Evolutionary conservation across 2,329 filamentous ascomycete species (phyloP).

Genomic region (Fusarium sacchari): DNA sequence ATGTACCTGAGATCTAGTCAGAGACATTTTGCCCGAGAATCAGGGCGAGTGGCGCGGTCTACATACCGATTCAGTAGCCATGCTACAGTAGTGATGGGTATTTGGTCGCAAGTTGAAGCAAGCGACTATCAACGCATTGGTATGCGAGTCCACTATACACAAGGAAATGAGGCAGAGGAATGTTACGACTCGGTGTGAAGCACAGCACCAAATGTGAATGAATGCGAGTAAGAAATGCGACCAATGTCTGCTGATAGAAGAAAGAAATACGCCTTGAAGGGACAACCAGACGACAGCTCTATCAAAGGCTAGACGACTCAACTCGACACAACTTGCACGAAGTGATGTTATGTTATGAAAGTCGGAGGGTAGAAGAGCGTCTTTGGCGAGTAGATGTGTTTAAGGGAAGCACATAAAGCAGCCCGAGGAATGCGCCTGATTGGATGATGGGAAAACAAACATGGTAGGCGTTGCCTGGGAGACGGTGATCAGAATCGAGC

Average conservation of each 20-base stretch:
- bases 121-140: constrained; percentile 49
- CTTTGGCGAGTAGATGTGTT: constrained; percentile 46
- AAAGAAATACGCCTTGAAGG: constrained; percentile 39
- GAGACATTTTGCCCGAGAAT: constrained; percentile 36
- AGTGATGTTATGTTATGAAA: constrained; percentile 42
- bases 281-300: constrained; percentile 37
- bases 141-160: constrained; percentile 42
- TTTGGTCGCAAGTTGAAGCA: constrained; percentile 33
- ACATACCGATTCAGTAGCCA: constrained; percentile 54
- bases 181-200: constrained; percentile 42
- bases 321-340: constrained; percentile 36
- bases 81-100: constrained; percentile 43
- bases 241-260: constrained; percentile 35
- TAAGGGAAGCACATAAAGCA: constrained; percentile 44
- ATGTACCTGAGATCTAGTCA: constrained; percentile 66
- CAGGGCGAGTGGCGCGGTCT: constrained; percentile 25
- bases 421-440: constrained; percentile 37
- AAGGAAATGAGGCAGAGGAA: constrained; percentile 43
- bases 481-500: constrained; percentile 32
- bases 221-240: constrained; percentile 43
- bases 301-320: constrained; percentile 35
- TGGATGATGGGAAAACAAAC: constrained; percentile 49
- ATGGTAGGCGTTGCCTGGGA: constrained; percentile 42
- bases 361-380: constrained; percentile 35
- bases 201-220: constrained; percentile 21